Conservation (phyloP, 192 early-diverging fungal species). For the Pecoramyces ruminantium region DNA sequence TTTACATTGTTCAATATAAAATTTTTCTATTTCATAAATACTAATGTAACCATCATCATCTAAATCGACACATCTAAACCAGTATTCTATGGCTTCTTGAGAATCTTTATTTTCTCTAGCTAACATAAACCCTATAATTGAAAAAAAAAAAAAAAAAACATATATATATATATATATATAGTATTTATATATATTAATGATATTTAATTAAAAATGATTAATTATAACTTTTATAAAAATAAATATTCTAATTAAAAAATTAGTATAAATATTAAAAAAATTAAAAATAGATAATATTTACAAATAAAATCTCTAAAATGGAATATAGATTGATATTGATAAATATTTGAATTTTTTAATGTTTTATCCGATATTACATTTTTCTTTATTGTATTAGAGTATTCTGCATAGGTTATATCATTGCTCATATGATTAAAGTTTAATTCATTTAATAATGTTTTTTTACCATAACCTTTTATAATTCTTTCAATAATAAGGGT, state of each 20-base stretch:
- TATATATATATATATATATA: not conserved
- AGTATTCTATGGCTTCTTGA: constrained; percentile 48
- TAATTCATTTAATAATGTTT: not conserved
- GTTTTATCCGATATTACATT: not conserved
- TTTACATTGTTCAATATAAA: constrained; percentile 68
- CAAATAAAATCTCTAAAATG: constrained; percentile 61
- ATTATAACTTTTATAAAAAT: no score
- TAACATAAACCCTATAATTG: constrained; percentile 42
- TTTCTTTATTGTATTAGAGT: not conserved
- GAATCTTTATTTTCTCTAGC: constrained; percentile 62
- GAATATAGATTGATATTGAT: constrained; percentile 1
- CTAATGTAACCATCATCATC: constrained; percentile 76
- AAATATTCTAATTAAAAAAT: no score
- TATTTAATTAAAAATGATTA: no score
- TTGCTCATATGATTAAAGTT: not conserved
- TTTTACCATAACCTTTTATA: constrained; percentile 42
- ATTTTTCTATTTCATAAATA: constrained; percentile 65
- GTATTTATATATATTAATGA: not conserved
- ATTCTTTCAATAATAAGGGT: constrained; percentile 50
- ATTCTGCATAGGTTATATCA: not conserved
- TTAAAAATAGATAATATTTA: not conserved
- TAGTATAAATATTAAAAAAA: no score
- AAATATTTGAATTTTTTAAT: not conserved
- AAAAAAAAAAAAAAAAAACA: not conserved
- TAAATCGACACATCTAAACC: constrained; percentile 85